Conservation (phyloP, 768 basidiomycete species). For the Suillus plorans region DNA sequence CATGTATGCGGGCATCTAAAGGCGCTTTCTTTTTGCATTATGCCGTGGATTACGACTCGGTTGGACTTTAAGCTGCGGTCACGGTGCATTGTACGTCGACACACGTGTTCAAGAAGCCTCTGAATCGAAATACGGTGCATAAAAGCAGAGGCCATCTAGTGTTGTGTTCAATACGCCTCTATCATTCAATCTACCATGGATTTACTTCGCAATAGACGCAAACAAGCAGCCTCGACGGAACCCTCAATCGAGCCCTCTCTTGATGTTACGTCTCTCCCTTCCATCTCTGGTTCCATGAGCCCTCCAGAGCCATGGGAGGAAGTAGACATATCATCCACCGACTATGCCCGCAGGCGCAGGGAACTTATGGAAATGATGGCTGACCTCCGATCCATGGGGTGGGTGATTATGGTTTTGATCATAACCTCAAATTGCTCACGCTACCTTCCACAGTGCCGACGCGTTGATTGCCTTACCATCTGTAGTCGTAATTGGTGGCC, state of each 20-base stretch:
- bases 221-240: background rate
- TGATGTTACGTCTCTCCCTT: slow-evolving; percentile 3
- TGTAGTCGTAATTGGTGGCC: slow-evolving; percentile 53
- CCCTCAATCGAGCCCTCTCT: background rate
- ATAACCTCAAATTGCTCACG: background rate
- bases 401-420: background rate
- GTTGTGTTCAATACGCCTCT: background rate
- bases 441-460: slow-evolving; percentile 34
- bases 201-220: background rate
- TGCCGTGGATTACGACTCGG: background rate
- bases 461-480: slow-evolving; percentile 47
- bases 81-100: background rate
- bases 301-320: slow-evolving; percentile 4
- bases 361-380: slow-evolving; percentile 41
- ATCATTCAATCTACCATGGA: background rate
- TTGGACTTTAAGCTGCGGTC: background rate
- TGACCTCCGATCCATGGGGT: slow-evolving; percentile 37
- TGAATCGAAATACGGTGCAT: background rate
- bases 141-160: background rate
- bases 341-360: slow-evolving; percentile 41
- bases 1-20: background rate
- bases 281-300: background rate
- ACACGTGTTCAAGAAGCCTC: background rate
- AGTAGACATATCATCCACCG: slow-evolving; percentile 28
- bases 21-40: background rate